phyloP scores from a whole-genome alignment of 148 eudicot species.

The Rhododendron simsii region DNA sequence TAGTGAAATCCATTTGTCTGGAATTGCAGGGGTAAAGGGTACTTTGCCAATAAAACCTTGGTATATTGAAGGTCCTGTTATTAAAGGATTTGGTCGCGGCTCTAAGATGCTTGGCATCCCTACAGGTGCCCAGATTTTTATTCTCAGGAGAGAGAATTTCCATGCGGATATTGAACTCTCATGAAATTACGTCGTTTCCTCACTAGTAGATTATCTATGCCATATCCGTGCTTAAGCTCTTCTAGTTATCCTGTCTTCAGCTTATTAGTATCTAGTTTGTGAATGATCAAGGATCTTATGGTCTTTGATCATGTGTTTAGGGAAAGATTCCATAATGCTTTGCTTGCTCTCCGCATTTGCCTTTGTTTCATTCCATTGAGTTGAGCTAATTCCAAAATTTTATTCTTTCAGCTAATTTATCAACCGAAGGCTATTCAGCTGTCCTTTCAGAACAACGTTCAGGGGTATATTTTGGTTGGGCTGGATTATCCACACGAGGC shows the following conservation, averaged over 20 bases:
- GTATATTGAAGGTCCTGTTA: constrained; percentile 86
- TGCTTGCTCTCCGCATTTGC: background rate
- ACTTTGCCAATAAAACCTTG: constrained; percentile 84
- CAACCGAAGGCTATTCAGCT: constrained; percentile 55
- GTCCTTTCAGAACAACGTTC: constrained; percentile 69
- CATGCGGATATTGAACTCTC: background rate
- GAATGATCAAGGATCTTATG: background rate
- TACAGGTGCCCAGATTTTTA: constrained; percentile 51
- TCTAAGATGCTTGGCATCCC: constrained; percentile 97
- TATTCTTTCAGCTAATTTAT: constrained; percentile 65
- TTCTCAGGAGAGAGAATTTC: background rate
- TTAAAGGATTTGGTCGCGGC: constrained; percentile 94
- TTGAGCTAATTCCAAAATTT: background rate
- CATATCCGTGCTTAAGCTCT: background rate
- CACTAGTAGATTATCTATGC: background rate
- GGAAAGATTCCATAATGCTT: background rate
- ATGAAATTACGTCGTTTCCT: background rate
- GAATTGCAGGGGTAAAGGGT: constrained; percentile 67
- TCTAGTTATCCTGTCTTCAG: no score
- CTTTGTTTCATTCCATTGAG: background rate
- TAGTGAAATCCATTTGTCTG: background rate
- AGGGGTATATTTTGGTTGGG: constrained; percentile 97
- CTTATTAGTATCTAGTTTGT: background rate
- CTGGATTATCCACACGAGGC: constrained; percentile 57
- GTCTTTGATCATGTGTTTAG: background rate